These are phyloP conservation scores for Mallotus japonicus DNA, from an alignment of 441 rosid genomes.

Conservation along the genomic window DNA sequence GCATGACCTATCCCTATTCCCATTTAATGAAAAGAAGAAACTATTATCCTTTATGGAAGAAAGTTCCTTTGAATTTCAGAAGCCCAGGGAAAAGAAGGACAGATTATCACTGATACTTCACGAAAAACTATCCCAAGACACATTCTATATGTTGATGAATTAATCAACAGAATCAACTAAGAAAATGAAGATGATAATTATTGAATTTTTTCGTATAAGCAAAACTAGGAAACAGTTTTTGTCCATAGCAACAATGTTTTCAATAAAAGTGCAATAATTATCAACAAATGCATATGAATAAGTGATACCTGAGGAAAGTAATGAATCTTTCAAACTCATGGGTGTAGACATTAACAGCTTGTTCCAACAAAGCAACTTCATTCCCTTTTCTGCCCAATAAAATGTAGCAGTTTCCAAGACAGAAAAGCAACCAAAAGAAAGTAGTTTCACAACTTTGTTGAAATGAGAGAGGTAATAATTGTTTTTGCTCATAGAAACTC, in stretches of 20 bases:
- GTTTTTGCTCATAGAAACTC: conserved; percentile 3
- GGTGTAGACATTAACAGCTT: conserved; percentile 69
- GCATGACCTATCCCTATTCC: background rate
- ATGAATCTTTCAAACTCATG: conserved; percentile 80
- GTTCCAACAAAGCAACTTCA: conserved; percentile 57
- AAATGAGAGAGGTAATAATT: background rate
- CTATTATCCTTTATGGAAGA: background rate
- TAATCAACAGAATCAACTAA: background rate
- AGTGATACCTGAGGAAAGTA: conserved; percentile 69
- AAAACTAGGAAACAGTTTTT: background rate
- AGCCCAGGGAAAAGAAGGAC: background rate
- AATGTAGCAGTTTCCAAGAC: conserved; percentile 20
- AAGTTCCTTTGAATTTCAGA: background rate
- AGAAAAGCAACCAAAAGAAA: conserved; percentile 26
- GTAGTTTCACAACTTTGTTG: conserved; percentile 27
- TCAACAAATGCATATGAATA: conserved; percentile 1
- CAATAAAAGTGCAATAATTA: background rate
- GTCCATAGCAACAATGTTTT: background rate
- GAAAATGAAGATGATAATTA: background rate
- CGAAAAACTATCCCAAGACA: background rate
- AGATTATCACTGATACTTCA: background rate
- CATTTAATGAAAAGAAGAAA: background rate
- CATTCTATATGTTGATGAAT: background rate
- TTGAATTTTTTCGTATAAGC: background rate
- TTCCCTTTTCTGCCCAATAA: conserved; percentile 47